Evolutionary conservation across 768 basidiomycete genomes (phyloP), one percentile per base, ranked within the genome.

Genomic region (Termitomyces sp.): DNA sequence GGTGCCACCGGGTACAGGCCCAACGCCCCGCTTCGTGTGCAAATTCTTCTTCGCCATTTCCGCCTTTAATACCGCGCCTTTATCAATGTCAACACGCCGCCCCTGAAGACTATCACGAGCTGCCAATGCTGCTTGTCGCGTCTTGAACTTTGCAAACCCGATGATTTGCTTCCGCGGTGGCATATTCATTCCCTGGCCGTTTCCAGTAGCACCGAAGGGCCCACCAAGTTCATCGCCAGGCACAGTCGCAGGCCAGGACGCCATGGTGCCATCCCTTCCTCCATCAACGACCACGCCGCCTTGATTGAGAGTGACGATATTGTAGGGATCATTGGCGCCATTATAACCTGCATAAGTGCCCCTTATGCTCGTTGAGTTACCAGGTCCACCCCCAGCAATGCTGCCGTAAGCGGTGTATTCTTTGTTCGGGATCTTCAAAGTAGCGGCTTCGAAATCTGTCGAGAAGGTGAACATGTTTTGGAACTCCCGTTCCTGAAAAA

Each of bases 1-100:
- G 11, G 64, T 40, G 20, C 66, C 61, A 11, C 74, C 77, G 40
- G 77, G 77, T 20, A 86, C 78, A 5, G 86, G 85, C n/a, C 92
- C 92, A 29, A 94, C 87, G 2, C 91, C 91, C 43, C 93, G 81
- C 78, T 96, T 97, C 20, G 95, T 96, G 70, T 99, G 96, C 43
- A 99, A 75, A 70, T 99, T 98, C 84, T 99, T 99, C 86, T 98
- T 98, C 20, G 97, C 97, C 96, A 99, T 98, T 76, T 98, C 97
- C 25, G 96, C 97, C 74, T 98, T 98, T 43, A 99, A 74, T 2
- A 95, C 89, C 0, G 92, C 87, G 14, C 94, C 94, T 68, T 94
- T 94, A 74, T 98, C 92, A 37, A 91, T 86, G 68, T 98, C 97
- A 40, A 98, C 92, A 59, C 93, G 83, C 57, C 89, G 82, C 5